Evolutionary conservation across 176 grass and related monocot genomes (phyloP).

Genomic region (Aegilops tauschii): DNA sequence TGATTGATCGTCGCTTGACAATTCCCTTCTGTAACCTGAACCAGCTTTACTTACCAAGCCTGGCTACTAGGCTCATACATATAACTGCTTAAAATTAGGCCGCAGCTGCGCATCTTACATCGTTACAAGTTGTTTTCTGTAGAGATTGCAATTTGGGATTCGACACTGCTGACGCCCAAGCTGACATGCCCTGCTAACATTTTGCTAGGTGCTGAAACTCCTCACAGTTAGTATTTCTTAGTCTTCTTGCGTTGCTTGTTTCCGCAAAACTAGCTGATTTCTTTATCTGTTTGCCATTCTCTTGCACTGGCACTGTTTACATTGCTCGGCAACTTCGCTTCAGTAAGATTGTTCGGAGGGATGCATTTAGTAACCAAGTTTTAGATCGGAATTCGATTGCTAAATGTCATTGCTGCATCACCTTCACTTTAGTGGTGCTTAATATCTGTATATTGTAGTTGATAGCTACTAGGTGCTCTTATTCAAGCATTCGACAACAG

Average conservation of each 20-base stretch:
- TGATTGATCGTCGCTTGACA: not conserved
- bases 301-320: not conserved
- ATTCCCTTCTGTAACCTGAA: not conserved
- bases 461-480: not conserved
- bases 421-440: not conserved
- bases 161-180: not conserved
- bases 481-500: not conserved
- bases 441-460: not conserved
- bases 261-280: not conserved
- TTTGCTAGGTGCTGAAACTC: not conserved
- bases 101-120: not conserved
- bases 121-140: not conserved
- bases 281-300: not conserved
- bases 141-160: not conserved
- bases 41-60: not conserved
- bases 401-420: not conserved
- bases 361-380: not conserved
- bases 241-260: not conserved
- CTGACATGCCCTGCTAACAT: not conserved
- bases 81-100: not conserved
- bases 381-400: not conserved
- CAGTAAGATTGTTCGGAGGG: not conserved
- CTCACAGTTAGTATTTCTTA: not conserved
- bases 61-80: not conserved
- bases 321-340: not conserved